A percentile compares a stretch with the other conserved stretches of the same genome.
These are phyloP conservation scores for Desmodesmus armatus DNA, from an alignment of 139 green algal species.

Conservation along the genomic window DNA sequence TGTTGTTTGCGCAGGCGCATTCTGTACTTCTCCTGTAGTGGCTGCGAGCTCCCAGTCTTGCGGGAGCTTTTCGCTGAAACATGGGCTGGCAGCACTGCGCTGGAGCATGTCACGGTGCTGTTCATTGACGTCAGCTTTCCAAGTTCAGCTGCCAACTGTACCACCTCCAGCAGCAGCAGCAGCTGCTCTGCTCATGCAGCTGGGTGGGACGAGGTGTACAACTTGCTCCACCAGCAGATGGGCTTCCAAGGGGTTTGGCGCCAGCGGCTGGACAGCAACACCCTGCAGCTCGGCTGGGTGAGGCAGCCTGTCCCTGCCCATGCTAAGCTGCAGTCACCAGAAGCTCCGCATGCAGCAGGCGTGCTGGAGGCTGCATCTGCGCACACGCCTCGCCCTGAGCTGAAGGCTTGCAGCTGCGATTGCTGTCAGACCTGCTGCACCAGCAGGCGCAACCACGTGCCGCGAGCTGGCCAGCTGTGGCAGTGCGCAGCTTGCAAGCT, in stretches of 20 bases:
- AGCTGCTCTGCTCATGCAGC: neutral
- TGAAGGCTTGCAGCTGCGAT: no score
- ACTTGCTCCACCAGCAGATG: constrained; percentile 31
- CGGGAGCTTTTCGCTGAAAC: neutral
- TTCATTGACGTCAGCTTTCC: neutral
- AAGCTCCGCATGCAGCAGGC: no score
- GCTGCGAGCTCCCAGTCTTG: neutral
- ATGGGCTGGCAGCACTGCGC: neutral
- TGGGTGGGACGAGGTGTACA: neutral
- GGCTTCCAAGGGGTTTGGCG: constrained; percentile 19
- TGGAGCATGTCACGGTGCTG: neutral
- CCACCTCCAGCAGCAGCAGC: neutral
- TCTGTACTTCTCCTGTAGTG: neutral
- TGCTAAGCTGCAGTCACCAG: no score
- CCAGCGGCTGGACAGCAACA: neutral
- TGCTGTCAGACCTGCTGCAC: no score
- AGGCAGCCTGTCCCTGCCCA: neutral
- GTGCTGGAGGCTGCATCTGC: no score
- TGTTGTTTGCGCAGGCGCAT: neutral
- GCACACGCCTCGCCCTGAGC: no score
- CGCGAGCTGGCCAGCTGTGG: no score
- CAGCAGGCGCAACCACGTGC: no score
- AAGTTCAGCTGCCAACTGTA: neutral
- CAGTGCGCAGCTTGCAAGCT: no score
- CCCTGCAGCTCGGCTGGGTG: constrained; percentile 1